Percentiles rank a stretch among this genome's conserved stretches.
These are phyloP conservation scores for Truncatella angustata DNA, from an alignment of 2,329 filamentous ascomycete species.

Conservation along the genomic window DNA sequence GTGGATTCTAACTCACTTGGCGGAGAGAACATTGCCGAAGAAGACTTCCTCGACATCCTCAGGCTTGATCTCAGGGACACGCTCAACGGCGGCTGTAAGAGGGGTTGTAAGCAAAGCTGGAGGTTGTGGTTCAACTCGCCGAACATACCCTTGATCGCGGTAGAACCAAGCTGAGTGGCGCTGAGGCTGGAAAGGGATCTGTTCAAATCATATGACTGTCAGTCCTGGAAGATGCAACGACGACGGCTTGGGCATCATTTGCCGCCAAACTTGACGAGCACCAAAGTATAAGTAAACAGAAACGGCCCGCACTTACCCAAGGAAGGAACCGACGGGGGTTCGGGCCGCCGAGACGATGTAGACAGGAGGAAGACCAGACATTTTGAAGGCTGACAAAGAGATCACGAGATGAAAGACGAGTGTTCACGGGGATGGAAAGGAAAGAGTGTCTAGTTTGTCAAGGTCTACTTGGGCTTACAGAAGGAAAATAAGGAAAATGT, in stretches of 20 bases:
- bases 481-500: constrained; percentile 2
- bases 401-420: neutral
- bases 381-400: constrained; percentile 38
- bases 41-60: constrained; percentile 94
- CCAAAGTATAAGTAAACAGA: constrained; percentile 11
- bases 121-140: neutral
- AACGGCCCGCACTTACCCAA: constrained; percentile 66
- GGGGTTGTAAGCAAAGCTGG: constrained; percentile 6
- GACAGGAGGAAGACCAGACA: constrained; percentile 80
- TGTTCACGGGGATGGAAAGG: neutral
- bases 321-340: constrained; percentile 91
- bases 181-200: constrained; percentile 86
- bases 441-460: neutral
- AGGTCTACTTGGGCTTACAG: too few relatives aligned
- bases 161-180: constrained; percentile 82
- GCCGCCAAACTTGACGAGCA: too few relatives aligned
- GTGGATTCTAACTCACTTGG: constrained; percentile 65
- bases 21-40: constrained; percentile 96
- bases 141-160: constrained; percentile 82
- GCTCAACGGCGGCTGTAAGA: constrained; percentile 69
- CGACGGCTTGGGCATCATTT: neutral
- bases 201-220: constrained; percentile 18
- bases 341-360: constrained; percentile 93
- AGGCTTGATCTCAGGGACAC: constrained; percentile 81
- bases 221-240: neutral